Conservation (phyloP, 2,329 filamentous ascomycete species). For the Talaromyces sp. region DNA sequence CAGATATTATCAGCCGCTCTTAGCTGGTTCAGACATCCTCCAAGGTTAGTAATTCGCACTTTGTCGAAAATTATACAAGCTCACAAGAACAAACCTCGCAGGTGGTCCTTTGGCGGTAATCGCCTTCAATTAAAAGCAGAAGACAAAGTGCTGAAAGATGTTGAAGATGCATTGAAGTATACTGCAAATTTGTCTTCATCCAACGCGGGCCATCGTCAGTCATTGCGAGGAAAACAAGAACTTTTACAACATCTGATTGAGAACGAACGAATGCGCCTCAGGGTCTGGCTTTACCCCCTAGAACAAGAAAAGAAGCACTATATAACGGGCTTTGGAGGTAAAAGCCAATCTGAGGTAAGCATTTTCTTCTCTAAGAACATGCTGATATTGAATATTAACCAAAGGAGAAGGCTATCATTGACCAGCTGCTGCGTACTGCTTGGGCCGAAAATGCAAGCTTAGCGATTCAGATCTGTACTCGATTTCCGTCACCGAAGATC, state of each 20-base stretch:
- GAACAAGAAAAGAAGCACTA: constrained; percentile 58
- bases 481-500: constrained; percentile 74
- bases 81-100: constrained; percentile 22
- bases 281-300: constrained; percentile 85
- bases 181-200: constrained; percentile 58
- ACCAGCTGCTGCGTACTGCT: constrained; percentile 70
- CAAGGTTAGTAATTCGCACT: constrained; percentile 50
- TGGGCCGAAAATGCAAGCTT: constrained; percentile 83
- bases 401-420: constrained; percentile 47
- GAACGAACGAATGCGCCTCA: constrained; percentile 77
- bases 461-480: constrained; percentile 76
- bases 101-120: constrained; percentile 95
- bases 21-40: constrained; percentile 79
- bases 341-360: constrained; percentile 40
- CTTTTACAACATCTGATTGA: constrained; percentile 76
- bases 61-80: background rate
- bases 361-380: background rate
- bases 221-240: constrained; percentile 74
- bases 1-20: constrained; percentile 81
- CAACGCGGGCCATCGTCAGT: constrained; percentile 55
- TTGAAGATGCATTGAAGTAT: constrained; percentile 63
- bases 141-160: constrained; percentile 73
- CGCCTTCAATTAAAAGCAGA: constrained; percentile 91
- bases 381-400: background rate
- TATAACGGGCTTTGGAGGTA: constrained; percentile 44